Conservation (phyloP, 345 rosid species). For the Raphanus raphanistrum region DNA sequence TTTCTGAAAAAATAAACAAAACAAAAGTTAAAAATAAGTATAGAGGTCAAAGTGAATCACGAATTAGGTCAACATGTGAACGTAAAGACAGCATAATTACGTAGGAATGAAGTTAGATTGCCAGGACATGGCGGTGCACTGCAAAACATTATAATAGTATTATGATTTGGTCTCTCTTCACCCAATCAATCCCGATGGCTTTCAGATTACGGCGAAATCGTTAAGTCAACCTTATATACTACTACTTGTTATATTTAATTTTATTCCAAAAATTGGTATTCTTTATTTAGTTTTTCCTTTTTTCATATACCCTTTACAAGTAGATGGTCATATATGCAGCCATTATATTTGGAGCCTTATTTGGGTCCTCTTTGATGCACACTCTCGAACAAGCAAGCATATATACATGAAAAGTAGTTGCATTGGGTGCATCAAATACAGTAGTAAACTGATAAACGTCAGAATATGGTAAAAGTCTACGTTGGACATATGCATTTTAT, state of each 20-base stretch:
- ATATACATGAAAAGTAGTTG: background rate
- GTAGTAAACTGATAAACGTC: background rate
- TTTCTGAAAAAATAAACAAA: background rate
- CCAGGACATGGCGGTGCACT: conserved; percentile 17
- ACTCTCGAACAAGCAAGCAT: background rate
- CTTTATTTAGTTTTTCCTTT: background rate
- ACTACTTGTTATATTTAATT: background rate
- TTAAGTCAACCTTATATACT: background rate
- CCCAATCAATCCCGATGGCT: conserved; percentile 27
- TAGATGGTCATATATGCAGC: background rate
- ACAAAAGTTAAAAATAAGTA: background rate
- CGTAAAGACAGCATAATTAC: conserved; percentile 13
- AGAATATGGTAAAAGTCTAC: background rate
- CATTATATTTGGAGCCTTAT: background rate
- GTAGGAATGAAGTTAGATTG: conserved; percentile 27
- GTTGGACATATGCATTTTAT: background rate
- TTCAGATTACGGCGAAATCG: conserved; percentile 19
- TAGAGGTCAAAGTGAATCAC: background rate
- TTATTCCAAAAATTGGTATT: background rate
- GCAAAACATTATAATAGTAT: background rate
- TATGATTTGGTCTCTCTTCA: background rate
- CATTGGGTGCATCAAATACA: background rate
- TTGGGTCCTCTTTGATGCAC: background rate
- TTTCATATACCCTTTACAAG: background rate
- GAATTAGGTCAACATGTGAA: conserved; percentile 13